Evolutionary conservation across 495 filamentous ascomycete species (phyloP).

Genomic region (Evernia prunastri): DNA sequence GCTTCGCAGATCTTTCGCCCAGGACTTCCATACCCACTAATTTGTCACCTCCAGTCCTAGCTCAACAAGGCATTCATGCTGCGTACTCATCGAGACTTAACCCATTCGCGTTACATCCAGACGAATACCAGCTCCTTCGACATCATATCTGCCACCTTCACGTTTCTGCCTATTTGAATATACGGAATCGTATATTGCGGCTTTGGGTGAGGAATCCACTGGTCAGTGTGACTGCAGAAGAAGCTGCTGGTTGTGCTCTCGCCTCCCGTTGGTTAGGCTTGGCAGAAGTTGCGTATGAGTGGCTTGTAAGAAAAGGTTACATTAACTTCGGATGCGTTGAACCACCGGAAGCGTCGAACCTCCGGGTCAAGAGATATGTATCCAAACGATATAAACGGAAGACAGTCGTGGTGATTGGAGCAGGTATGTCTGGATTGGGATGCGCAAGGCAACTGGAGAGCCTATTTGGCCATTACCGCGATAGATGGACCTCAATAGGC

Average conservation of each 20-base stretch:
- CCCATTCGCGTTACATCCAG: constrained; percentile 79
- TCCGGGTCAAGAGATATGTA: constrained; percentile 25
- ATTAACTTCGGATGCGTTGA: constrained; percentile 96
- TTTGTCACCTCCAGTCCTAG: constrained; percentile 66
- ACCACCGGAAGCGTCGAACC: constrained; percentile 42
- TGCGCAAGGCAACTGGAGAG: constrained; percentile 88
- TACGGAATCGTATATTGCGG: constrained; percentile 88
- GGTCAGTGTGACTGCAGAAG: constrained; percentile 75
- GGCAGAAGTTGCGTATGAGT: constrained; percentile 83
- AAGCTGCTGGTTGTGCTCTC: constrained; percentile 87
- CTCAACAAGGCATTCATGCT: constrained; percentile 77
- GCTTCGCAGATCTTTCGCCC: constrained; percentile 48
- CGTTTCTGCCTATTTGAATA: constrained; percentile 94
- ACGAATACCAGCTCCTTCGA: constrained; percentile 74
- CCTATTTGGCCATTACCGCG: constrained; percentile 68
- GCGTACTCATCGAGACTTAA: constrained; percentile 85
- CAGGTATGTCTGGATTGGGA: constrained; percentile 85
- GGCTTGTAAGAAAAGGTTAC: constrained; percentile 83
- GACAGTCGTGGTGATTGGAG: constrained; percentile 84
- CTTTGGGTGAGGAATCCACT: constrained; percentile 89
- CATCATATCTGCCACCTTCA: constrained; percentile 79
- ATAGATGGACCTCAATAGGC: constrained; percentile 52
- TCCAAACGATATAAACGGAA: constrained; percentile 43
- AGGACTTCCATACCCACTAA: constrained; percentile 76
- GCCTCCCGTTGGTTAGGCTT: constrained; percentile 86